Conservation (phyloP, 768 basidiomycete species). For the Pleurotus pulmonarius region DNA sequence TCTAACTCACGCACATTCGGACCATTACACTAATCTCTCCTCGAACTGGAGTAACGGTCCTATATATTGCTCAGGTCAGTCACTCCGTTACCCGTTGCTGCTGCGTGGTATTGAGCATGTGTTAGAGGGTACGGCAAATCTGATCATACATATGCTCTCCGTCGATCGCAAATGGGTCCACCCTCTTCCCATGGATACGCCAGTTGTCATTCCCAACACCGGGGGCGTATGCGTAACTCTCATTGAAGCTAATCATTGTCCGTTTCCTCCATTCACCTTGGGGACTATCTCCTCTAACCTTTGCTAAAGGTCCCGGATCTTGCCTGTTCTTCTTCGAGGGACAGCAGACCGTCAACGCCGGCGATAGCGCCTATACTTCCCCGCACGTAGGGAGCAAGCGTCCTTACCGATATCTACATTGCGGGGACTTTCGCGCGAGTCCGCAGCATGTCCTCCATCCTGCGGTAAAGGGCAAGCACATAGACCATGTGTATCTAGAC, state of each 20-base stretch:
- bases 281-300: background rate
- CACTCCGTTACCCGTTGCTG: background rate
- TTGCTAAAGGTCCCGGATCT: conserved; percentile 65
- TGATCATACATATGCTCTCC: conserved; percentile 87
- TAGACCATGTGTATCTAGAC: conserved; percentile 91
- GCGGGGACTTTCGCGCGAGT: conserved; percentile 90
- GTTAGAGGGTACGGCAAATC: conserved; percentile 76
- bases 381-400: conserved; percentile 64
- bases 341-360: conserved; percentile 82
- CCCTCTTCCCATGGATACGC: conserved; percentile 76
- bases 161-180: conserved; percentile 90
- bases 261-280: background rate
- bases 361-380: conserved; percentile 76
- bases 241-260: conserved; percentile 98
- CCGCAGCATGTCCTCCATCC: conserved; percentile 87
- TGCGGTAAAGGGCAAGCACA: conserved; percentile 69
- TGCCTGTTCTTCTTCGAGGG: conserved; percentile 95
- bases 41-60: conserved; percentile 87
- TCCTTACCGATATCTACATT: conserved; percentile 88
- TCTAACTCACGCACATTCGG: conserved; percentile 56
- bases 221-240: conserved; percentile 86
- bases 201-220: conserved; percentile 74
- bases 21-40: conserved; percentile 83
- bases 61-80: conserved; percentile 80
- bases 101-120: background rate